These are phyloP conservation scores for Coprinopsis sp. DNA, from an alignment of 768 basidiomycete species.

Conservation along the genomic window DNA sequence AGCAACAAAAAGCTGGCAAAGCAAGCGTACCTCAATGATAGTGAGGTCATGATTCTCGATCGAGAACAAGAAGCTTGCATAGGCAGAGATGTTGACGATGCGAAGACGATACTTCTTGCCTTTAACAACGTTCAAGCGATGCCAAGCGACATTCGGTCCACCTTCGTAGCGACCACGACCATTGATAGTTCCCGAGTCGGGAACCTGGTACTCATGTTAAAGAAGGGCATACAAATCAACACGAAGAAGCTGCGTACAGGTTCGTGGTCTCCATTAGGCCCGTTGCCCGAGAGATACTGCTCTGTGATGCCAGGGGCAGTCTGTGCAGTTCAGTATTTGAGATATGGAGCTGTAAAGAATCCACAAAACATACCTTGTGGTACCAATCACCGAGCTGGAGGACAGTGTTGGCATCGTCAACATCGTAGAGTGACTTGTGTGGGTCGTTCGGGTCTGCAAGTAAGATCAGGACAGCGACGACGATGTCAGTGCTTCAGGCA, in stretches of 20 bases:
- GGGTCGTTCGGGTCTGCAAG: constrained; percentile 12
- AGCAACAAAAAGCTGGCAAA: not conserved
- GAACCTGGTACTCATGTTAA: constrained; percentile 13
- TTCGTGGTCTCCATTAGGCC: constrained; percentile 7
- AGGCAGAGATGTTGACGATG: constrained; percentile 45
- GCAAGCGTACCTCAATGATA: constrained; percentile 17
- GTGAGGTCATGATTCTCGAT: constrained; percentile 25
- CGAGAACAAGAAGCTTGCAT: constrained; percentile 35
- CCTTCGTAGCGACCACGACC: constrained; percentile 37
- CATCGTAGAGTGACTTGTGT: constrained; percentile 10
- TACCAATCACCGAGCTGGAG: constrained; percentile 15
- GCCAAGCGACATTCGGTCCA: constrained; percentile 34
- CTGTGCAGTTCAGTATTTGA: not conserved
- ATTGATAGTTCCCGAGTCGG: constrained; percentile 42
- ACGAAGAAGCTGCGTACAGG: not conserved
- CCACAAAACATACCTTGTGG: constrained; percentile 1
- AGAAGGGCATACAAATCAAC: not conserved
- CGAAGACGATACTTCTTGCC: constrained; percentile 52
- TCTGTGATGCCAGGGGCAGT: constrained; percentile 7
- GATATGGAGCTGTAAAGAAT: not conserved
- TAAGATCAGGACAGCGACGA: too few relatives aligned
- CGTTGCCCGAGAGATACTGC: too few relatives aligned
- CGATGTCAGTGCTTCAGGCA: constrained; percentile 17
- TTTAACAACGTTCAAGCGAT: constrained; percentile 36
- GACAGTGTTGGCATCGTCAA: constrained; percentile 11